A percentile compares a stretch with the other conserved stretches of the same genome.
Conservation (phyloP, 1,284 basidiomycete genomes). For the Cutaneotrichosporon mucoides region DNA sequence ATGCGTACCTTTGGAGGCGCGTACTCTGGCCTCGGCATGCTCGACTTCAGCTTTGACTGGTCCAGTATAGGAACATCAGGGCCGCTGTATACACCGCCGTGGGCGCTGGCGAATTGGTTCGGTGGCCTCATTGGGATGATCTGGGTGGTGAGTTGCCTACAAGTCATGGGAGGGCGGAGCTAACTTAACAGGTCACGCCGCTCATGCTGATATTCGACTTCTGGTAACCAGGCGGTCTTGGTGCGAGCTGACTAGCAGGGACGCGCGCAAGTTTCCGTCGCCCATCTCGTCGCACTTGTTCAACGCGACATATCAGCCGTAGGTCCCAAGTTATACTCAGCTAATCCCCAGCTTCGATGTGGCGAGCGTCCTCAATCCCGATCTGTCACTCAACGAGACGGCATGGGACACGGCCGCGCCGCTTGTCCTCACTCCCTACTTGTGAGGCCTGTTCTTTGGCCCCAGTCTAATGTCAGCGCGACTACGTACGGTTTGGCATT, state of each 20-base stretch:
- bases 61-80: conserved; percentile 50
- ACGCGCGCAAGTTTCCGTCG: conserved; percentile 47
- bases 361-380: conserved; percentile 42
- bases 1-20: conserved; percentile 51
- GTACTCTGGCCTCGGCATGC: conserved; percentile 53
- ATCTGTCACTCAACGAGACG: conserved; percentile 50
- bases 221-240: conserved; percentile 40
- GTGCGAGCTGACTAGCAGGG: conserved; percentile 27
- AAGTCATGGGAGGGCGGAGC: no score
- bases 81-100: conserved; percentile 54
- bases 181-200: conserved; percentile 40
- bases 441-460: conserved; percentile 29
- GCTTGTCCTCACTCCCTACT: conserved; percentile 53
- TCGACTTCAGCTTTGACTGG: conserved; percentile 55
- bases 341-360: conserved; percentile 45
- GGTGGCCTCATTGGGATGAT: conserved; percentile 49
- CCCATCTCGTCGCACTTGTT: conserved; percentile 45
- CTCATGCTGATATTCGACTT: conserved; percentile 51
- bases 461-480: conserved; percentile 24
- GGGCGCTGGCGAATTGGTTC: conserved; percentile 51
- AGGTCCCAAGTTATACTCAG: neutral
- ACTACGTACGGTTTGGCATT: conserved; percentile 51
- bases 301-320: conserved; percentile 33
- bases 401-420: conserved; percentile 49
- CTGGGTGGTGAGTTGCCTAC: conserved; percentile 46